phyloP scores from a whole-genome alignment of 2,329 filamentous ascomycete species.

The Talaromyces funiculosus region DNA sequence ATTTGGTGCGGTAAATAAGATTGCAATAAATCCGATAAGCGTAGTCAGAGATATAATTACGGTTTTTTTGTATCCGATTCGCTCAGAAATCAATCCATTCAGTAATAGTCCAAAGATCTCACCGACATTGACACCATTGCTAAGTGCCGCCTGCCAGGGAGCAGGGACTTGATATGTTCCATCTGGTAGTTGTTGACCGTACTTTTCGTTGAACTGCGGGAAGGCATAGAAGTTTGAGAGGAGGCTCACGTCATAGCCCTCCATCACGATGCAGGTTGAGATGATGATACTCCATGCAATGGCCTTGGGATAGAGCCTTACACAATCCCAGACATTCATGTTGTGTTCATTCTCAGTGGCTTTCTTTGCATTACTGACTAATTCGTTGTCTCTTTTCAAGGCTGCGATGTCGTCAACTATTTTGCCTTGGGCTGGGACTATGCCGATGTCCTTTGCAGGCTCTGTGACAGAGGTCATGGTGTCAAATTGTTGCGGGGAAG shows the following conservation, averaged over 20 bases:
- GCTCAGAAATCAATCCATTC: constrained; percentile 55
- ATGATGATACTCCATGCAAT: background rate
- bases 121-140: constrained; percentile 53
- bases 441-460: background rate
- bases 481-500: background rate
- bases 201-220: constrained; percentile 28
- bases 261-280: constrained; percentile 19
- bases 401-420: background rate
- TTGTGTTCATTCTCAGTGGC: constrained; percentile 29
- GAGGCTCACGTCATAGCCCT: constrained; percentile 19
- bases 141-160: constrained; percentile 29
- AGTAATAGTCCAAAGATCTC: constrained; percentile 62
- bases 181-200: constrained; percentile 16
- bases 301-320: constrained; percentile 10
- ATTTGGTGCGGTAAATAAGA: constrained; percentile 48
- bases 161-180: constrained; percentile 24
- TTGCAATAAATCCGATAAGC: constrained; percentile 44
- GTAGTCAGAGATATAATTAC: constrained; percentile 44
- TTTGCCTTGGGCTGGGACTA: background rate
- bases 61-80: constrained; percentile 34
- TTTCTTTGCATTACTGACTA: background rate
- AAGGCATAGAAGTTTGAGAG: constrained; percentile 20
- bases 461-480: background rate
- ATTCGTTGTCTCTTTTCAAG: background rate
- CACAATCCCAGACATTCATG: constrained; percentile 21